Evolutionary conservation across 805 yeast genomes (phyloP), one percentile per base, ranked within the genome.

Genomic region (Wickerhamiella azyma): DNA sequence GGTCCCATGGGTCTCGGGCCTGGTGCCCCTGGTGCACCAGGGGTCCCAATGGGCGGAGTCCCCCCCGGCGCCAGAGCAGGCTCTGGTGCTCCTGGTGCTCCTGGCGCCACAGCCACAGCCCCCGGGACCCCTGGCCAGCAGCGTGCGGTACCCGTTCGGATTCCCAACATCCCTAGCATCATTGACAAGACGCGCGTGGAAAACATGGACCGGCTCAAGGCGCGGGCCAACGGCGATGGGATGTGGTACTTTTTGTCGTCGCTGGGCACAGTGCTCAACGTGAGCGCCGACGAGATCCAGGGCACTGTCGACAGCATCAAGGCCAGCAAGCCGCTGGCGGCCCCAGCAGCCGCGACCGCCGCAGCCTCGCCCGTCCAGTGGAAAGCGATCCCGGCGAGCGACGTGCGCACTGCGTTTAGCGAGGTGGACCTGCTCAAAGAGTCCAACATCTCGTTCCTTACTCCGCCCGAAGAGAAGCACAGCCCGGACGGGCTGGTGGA

Each of bases 241-340:
- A 41, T 56, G 36, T 54, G 55, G 26, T 63, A 55, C 49, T 58
- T 61, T 44, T 43, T 62, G 29, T 51, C 65, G 5, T 53, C 59
- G 17, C 55, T 63, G 26, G 65, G 63, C 4, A 60, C 64, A 14
- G 60, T 59, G 9, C 51, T 63, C 41, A 63, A 60, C 43, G 58
- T 60, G 11, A 44, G 59, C 6, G 58, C 61, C 9, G 61, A 58
- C 18, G 65, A 60, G 32, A 52, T 60, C 33, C 19, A 41, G 35
- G 28, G 24, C 3, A 30, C 49, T 8, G 33, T 45, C 10, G 40
- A 35, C n/a, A 47, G 46, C n/a, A 45, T 50, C 33, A 40, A 43
- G 18, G 43, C 46, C 6, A 49, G 38, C 29, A 17, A 11, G 13
- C 39, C 28, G 21, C 37, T 37, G 14, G 26, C n/a, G n/a, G n/a